phyloP scores from a whole-genome alignment of 169 alveolate species.

The Plasmodium adleri region DNA sequence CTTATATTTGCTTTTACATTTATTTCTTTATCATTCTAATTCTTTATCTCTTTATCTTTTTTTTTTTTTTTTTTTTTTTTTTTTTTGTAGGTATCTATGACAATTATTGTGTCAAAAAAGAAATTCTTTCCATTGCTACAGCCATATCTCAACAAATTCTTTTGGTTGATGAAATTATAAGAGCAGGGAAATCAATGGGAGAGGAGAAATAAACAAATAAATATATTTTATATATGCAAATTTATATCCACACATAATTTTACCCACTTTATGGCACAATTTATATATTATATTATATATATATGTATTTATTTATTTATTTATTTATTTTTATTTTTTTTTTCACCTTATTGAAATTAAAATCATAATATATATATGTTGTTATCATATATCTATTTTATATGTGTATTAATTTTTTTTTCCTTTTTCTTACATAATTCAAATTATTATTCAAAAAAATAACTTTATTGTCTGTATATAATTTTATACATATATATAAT shows the following conservation, averaged over 20 bases:
- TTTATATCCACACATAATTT: not conserved
- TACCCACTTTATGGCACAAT: not conserved
- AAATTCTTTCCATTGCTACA: slow-evolving; percentile 96
- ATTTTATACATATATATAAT: too few species aligned
- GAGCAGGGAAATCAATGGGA: slow-evolving; percentile 97
- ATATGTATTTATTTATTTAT: not conserved
- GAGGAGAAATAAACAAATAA: slow-evolving; percentile 25
- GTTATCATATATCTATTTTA: too few species aligned
- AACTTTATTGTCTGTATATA: too few species aligned
- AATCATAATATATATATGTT: too few species aligned
- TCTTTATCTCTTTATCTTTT: not conserved
- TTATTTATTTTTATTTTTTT: not conserved
- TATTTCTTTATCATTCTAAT: not conserved
- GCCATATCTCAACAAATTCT: slow-evolving; percentile 98
- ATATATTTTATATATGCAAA: not conserved
- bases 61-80: not conserved
- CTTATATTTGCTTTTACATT: too few species aligned
- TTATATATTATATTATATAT: not conserved
- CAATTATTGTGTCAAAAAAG: slow-evolving; percentile 96
- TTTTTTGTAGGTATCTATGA: slow-evolving; percentile 92
- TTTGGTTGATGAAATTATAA: slow-evolving; percentile 97
- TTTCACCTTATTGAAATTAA: too few species aligned
- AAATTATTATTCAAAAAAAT: too few species aligned
- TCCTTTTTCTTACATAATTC: too few species aligned
- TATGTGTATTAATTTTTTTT: too few species aligned